Evolutionary conservation across 225 moss, liverwort and hornwort genomes (phyloP).

Genomic region (Neckera pumila): DNA sequence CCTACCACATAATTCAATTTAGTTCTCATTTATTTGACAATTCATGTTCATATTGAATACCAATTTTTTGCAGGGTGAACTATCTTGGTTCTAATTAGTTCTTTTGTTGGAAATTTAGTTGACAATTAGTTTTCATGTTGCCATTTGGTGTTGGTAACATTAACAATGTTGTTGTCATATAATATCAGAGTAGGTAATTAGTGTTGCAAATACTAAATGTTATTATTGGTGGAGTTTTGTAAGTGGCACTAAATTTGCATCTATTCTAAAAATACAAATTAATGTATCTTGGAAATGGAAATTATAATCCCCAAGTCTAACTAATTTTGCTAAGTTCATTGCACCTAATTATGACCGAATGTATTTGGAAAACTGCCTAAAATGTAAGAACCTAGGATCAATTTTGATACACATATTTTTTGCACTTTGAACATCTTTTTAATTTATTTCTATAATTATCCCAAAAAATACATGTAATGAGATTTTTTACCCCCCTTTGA

Average conservation of each 20-base stretch:
- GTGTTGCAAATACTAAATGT: neutral
- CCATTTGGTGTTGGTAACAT: neutral
- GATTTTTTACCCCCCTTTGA: rapidly evolving
- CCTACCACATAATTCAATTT: neutral
- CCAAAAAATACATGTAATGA: neutral
- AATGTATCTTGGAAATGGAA: rapidly evolving
- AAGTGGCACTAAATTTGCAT: neutral
- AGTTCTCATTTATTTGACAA: neutral
- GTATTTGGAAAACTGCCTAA: neutral
- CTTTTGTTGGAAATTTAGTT: neutral
- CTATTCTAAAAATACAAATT: neutral
- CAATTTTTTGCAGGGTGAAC: rapidly evolving
- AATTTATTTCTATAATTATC: neutral
- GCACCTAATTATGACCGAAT: neutral
- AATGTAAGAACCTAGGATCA: too few relatives aligned
- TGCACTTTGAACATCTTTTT: rapidly evolving
- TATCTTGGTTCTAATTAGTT: neutral
- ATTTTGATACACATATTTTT: neutral
- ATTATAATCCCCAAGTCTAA: rapidly evolving
- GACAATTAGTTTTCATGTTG: neutral
- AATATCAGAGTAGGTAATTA: neutral
- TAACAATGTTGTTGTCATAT: neutral
- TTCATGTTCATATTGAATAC: rapidly evolving
- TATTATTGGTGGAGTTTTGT: neutral
- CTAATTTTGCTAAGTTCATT: neutral